Conservation (phyloP, 2,329 filamentous ascomycete genomes). For the Cytospora piceicola region DNA sequence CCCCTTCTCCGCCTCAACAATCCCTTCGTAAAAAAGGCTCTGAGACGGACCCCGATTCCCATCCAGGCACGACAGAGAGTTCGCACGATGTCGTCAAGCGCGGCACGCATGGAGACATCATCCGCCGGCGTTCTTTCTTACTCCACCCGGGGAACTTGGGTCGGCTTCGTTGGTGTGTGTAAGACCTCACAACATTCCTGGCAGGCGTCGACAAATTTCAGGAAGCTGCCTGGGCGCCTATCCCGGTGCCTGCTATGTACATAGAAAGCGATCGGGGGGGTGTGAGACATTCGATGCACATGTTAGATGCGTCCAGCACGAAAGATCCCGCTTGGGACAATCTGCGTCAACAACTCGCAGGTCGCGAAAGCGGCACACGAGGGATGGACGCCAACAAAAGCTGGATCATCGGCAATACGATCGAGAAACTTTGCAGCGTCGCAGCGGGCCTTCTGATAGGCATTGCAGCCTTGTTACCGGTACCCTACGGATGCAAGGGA, state of each 20-base stretch:
- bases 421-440: slow-evolving; percentile 3
- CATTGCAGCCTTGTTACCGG: slow-evolving; percentile 17
- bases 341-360: slow-evolving; percentile 12
- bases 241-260: too few relatives aligned
- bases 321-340: neutral
- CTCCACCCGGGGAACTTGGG: neutral
- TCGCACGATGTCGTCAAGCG: slow-evolving; percentile 11
- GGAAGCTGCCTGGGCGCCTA: neutral
- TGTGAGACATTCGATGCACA: too few relatives aligned
- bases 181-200: neutral
- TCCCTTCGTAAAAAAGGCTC: slow-evolving; percentile 17
- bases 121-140: neutral
- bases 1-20: slow-evolving; percentile 9
- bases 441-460: slow-evolving; percentile 5
- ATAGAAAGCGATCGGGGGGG: too few relatives aligned
- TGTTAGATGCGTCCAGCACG: neutral
- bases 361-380: slow-evolving; percentile 8
- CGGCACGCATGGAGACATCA: slow-evolving; percentile 17
- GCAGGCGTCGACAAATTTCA: neutral
- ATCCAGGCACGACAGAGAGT: slow-evolving; percentile 15
- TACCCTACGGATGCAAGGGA: slow-evolving; percentile 21
- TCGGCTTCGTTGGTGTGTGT: neutral
- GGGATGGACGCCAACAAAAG: neutral
- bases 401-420: neutral
- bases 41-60: slow-evolving; percentile 19